These are phyloP conservation scores for Mitragyna speciosa DNA, from an alignment of 257 asterid genomes.

Conservation along the genomic window DNA sequence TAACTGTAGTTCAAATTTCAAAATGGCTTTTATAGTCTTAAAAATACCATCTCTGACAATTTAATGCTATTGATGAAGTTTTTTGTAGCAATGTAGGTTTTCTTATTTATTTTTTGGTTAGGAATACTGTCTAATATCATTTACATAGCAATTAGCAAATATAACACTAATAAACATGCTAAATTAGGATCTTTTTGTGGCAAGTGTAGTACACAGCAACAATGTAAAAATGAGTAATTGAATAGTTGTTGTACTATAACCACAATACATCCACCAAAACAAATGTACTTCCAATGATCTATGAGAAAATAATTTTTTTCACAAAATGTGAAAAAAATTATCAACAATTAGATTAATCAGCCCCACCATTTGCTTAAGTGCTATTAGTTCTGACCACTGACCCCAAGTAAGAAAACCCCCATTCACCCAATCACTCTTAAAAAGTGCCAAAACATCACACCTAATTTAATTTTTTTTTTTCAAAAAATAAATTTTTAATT, in stretches of 20 bases:
- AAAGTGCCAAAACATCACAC: conserved; percentile 20
- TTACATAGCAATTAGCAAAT: neutral
- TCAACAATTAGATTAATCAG: neutral
- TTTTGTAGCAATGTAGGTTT: too few relatives aligned
- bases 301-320: neutral
- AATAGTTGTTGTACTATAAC: conserved; percentile 1
- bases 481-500: too few relatives aligned
- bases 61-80: too few relatives aligned
- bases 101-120: too few relatives aligned
- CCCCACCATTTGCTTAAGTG: conserved; percentile 6
- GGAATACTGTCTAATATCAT: neutral
- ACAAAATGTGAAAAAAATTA: neutral
- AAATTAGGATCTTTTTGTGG: neutral
- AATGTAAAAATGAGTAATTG: neutral
- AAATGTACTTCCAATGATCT: neutral
- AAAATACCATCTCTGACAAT: neutral
- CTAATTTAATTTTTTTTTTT: conserved; percentile 2
- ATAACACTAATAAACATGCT: neutral
- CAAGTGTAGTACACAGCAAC: neutral
- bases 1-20: neutral
- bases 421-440: conserved; percentile 4
- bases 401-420: conserved; percentile 11
- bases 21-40: neutral
- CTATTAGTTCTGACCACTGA: conserved; percentile 22
- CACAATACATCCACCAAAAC: neutral